Evolutionary conservation across 2,329 filamentous ascomycete species (phyloP).

Genomic region (Talaromyces sp.): DNA sequence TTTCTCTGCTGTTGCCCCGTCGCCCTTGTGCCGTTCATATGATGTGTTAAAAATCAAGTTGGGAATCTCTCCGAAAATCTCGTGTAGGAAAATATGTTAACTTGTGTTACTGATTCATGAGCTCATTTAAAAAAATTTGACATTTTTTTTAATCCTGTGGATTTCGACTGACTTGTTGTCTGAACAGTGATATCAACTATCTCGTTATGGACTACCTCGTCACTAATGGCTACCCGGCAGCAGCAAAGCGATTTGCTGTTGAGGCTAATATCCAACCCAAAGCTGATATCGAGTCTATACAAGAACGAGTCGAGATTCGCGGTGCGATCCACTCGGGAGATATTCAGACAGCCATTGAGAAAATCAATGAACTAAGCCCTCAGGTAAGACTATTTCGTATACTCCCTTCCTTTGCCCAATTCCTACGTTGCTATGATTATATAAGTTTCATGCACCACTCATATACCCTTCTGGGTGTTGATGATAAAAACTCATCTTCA

Average conservation of each 20-base stretch:
- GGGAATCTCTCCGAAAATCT: conserved; percentile 99
- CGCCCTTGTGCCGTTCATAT: conserved; percentile 46
- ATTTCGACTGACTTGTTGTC: conserved; percentile 28
- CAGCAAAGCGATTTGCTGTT: conserved; percentile 86
- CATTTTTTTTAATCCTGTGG: not conserved
- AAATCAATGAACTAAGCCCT: conserved; percentile 84
- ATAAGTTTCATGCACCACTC: conserved; percentile 99
- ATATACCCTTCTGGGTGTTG: conserved; percentile 82
- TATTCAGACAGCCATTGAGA: conserved; percentile 79
- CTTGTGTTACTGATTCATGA: conserved; percentile 65
- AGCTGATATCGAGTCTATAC: conserved; percentile 69
- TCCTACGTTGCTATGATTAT: conserved; percentile 75
- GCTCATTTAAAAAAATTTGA: not conserved
- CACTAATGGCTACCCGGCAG: conserved; percentile 88
- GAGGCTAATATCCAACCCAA: conserved; percentile 83
- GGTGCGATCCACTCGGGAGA: conserved; percentile 80
- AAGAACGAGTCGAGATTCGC: conserved; percentile 75
- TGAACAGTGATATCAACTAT: conserved; percentile 80
- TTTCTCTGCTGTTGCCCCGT: conserved; percentile 13
- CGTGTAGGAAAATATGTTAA: conserved; percentile 86
- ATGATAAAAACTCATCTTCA: conserved; percentile 80
- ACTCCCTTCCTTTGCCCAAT: conserved; percentile 12
- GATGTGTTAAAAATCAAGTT: conserved; percentile 82
- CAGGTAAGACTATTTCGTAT: conserved; percentile 62
- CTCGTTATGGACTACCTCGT: conserved; percentile 96